These are phyloP conservation scores for Cyclotella cryptica DNA, from an alignment of 108 stramenopile species.

Conservation along the genomic window DNA sequence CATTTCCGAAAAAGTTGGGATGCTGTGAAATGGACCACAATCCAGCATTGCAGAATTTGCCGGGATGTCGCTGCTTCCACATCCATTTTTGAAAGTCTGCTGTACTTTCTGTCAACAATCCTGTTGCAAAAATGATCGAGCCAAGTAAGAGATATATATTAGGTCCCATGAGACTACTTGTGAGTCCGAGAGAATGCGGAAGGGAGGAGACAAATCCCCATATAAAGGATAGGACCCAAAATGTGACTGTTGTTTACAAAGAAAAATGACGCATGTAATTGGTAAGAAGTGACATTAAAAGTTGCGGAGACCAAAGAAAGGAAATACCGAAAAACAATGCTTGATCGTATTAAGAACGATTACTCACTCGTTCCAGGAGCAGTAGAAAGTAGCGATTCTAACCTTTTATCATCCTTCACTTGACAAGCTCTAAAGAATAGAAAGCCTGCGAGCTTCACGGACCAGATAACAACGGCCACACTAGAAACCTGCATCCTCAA, in stretches of 20 bases:
- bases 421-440: slow-evolving; percentile 70
- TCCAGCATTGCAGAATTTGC: slow-evolving; percentile 76
- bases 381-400: slow-evolving; percentile 59
- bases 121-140: slow-evolving; percentile 46
- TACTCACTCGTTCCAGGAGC: slow-evolving; percentile 50
- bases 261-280: not conserved
- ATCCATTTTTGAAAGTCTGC: slow-evolving; percentile 85
- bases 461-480: slow-evolving; percentile 62
- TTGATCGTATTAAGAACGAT: too few species aligned
- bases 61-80: slow-evolving; percentile 68
- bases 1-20: slow-evolving; percentile 86
- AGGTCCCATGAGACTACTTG: slow-evolving; percentile 29
- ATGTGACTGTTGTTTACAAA: slow-evolving; percentile 46
- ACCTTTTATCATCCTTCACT: slow-evolving; percentile 62
- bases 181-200: slow-evolving; percentile 73
- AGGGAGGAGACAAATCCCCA: slow-evolving; percentile 77
- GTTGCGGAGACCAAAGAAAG: not conserved
- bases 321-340: not conserved
- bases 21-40: slow-evolving; percentile 84
- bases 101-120: slow-evolving; percentile 64
- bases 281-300: not conserved
- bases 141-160: slow-evolving; percentile 40
- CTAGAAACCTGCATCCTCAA: slow-evolving; percentile 50
- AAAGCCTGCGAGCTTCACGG: slow-evolving; percentile 71
- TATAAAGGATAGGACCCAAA: slow-evolving; percentile 75